Percentiles rank a stretch among this genome's conserved stretches.
Conservation (phyloP, 768 basidiomycete species). For the Hypholoma sublateritium region DNA sequence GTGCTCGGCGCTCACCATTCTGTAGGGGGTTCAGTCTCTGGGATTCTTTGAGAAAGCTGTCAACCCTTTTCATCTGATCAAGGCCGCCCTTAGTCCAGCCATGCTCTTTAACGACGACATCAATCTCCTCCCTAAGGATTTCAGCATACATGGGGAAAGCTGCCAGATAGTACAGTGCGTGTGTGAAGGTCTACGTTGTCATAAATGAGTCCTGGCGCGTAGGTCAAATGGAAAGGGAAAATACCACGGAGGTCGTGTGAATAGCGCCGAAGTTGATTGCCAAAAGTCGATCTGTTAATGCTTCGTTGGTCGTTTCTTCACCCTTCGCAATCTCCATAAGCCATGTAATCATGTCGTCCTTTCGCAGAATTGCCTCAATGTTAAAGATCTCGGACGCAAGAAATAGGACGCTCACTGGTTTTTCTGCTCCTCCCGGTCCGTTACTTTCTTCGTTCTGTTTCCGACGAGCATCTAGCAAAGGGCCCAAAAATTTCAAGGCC, state of each 20-base stretch:
- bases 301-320: constrained; percentile 20
- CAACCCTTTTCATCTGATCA: constrained; percentile 37
- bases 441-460: constrained; percentile 7
- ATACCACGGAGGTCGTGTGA: constrained; percentile 41
- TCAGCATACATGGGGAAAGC: constrained; percentile 20
- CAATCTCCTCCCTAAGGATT: constrained; percentile 24
- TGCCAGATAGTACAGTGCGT: constrained; percentile 29
- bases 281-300: constrained; percentile 30
- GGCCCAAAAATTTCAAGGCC: constrained; percentile 5
- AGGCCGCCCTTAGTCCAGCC: constrained; percentile 43
- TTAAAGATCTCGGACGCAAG: not conserved
- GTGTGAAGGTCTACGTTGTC: constrained; percentile 22
- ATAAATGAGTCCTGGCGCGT: not conserved
- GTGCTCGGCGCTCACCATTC: constrained; percentile 11
- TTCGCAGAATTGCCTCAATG: not conserved
- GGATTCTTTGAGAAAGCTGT: constrained; percentile 46
- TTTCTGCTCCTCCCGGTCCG: not conserved
- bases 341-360: constrained; percentile 24
- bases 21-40: constrained; percentile 29
- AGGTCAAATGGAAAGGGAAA: not conserved
- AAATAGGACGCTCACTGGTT: constrained; percentile 1
- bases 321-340: constrained; percentile 24
- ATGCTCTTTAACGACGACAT: constrained; percentile 23
- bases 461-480: constrained; percentile 5
- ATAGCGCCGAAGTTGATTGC: constrained; percentile 39